Evolutionary conservation across 1,139 yeast genomes (phyloP).

Genomic region (Taphrina deformans): DNA sequence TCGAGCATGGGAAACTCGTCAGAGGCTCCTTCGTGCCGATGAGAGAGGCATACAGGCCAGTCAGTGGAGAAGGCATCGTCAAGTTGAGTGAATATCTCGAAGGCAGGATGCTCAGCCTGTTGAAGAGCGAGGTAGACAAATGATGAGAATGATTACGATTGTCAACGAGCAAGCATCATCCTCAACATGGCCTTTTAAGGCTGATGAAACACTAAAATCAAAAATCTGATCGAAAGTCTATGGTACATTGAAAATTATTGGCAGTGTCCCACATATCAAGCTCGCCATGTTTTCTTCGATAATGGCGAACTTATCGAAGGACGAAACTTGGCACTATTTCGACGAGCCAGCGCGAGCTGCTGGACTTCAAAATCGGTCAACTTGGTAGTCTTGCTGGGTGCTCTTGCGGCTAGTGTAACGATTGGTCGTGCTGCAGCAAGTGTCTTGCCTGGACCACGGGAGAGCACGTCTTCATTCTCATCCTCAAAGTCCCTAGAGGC

Average conservation of each 20-base stretch:
- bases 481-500: slow-evolving; percentile 2
- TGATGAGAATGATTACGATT: not conserved
- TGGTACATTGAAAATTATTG: too few species aligned
- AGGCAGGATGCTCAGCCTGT: slow-evolving; percentile 8
- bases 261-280: not conserved
- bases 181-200: not conserved
- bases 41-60: slow-evolving; percentile 29
- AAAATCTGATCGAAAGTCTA: too few species aligned
- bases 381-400: not conserved
- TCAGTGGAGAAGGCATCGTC: slow-evolving; percentile 26
- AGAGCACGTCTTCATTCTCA: not conserved
- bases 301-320: slow-evolving; percentile 25
- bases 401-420: not conserved
- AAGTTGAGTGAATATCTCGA: slow-evolving; percentile 22
- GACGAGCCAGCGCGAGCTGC: slow-evolving; percentile 14
- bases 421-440: not conserved
- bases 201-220: not conserved
- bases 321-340: slow-evolving; percentile 25
- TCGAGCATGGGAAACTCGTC: slow-evolving; percentile 47
- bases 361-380: slow-evolving; percentile 8
- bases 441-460: not conserved
- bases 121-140: slow-evolving; percentile 2
- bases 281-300: slow-evolving; percentile 22
- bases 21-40: slow-evolving; percentile 22
- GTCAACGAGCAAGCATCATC: not conserved